These are phyloP conservation scores for Beauveria scarabaeidicola DNA, from an alignment of 2,329 filamentous ascomycete species.

Conservation along the genomic window DNA sequence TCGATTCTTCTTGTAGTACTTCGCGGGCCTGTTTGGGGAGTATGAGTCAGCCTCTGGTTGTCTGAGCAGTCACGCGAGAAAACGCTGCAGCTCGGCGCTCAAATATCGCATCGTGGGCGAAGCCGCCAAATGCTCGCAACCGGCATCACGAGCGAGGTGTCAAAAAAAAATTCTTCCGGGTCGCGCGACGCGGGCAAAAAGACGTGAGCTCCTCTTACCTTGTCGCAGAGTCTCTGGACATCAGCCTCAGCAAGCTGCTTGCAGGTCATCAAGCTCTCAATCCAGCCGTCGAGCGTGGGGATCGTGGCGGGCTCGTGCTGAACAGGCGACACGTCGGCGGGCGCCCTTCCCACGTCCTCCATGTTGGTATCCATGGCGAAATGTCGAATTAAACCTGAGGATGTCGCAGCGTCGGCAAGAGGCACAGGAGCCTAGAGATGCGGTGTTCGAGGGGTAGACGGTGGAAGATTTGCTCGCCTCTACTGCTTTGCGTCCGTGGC, in stretches of 20 bases:
- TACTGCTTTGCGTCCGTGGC: conserved; percentile 7
- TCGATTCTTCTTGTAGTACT: conserved; percentile 94
- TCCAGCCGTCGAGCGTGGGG: conserved; percentile 93
- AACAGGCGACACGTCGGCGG: conserved; percentile 66
- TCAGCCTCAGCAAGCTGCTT: conserved; percentile 94
- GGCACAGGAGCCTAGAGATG: conserved; percentile 10
- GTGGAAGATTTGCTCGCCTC: conserved; percentile 5
- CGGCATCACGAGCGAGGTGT: not conserved
- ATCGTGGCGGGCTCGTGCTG: conserved; percentile 77
- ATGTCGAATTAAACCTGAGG: conserved; percentile 10
- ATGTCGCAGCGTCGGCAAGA: conserved; percentile 9
- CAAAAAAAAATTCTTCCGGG: not conserved
- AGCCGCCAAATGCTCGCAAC: conserved; percentile 1
- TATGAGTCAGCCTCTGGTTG: conserved; percentile 6
- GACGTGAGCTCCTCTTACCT: conserved; percentile 49
- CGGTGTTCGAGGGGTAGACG: not conserved
- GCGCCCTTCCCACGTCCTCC: conserved; percentile 90
- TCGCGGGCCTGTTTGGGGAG: conserved; percentile 64
- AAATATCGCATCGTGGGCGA: conserved; percentile 12
- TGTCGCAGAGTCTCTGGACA: conserved; percentile 94
- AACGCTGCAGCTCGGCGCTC: conserved; percentile 11
- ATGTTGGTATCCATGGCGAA: conserved; percentile 87
- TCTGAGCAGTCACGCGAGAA: conserved; percentile 23
- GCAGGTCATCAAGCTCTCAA: conserved; percentile 96
- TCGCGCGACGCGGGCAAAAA: not conserved